Evolutionary conservation across 1,139 yeast genomes (phyloP).

Genomic region (Ashbya aceris): DNA sequence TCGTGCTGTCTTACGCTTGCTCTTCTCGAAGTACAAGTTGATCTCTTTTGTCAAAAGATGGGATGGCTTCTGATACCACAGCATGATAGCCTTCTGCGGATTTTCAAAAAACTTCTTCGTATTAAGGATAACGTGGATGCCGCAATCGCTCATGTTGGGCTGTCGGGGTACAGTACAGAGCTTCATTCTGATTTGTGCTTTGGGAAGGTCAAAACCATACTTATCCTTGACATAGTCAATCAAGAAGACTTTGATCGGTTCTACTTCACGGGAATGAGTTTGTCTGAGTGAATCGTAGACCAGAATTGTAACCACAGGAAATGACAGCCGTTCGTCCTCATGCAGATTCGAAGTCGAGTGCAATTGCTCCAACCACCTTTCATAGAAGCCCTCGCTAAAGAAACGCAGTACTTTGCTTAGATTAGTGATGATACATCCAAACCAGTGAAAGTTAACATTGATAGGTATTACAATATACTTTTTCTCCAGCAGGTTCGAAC

Average conservation of each 20-base stretch:
- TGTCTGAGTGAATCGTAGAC: constrained; percentile 72
- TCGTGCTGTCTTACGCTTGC: constrained; percentile 33
- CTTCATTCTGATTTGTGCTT: constrained; percentile 35
- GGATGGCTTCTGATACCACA: constrained; percentile 36
- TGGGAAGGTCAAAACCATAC: constrained; percentile 39
- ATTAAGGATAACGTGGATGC: constrained; percentile 82
- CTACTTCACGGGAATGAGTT: constrained; percentile 44
- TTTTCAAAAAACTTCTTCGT: constrained; percentile 53
- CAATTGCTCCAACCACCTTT: neutral
- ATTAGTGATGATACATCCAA: constrained; percentile 58
- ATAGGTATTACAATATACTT: constrained; percentile 71
- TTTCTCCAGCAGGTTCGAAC: constrained; percentile 53
- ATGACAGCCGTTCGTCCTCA: constrained; percentile 13
- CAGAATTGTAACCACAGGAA: constrained; percentile 44
- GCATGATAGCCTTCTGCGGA: constrained; percentile 40
- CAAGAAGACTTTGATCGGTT: constrained; percentile 55
- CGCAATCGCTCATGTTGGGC: constrained; percentile 88
- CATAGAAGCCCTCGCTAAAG: neutral
- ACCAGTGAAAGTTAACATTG: constrained; percentile 82
- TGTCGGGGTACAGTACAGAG: constrained; percentile 71
- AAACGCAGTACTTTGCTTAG: constrained; percentile 22
- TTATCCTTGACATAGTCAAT: constrained; percentile 63
- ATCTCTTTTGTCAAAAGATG: constrained; percentile 11
- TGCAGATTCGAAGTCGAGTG: constrained; percentile 2
- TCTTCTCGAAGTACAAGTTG: constrained; percentile 30